Conservation (phyloP, 2,329 filamentous ascomycete species). For the Exophiala oligosperma region DNA sequence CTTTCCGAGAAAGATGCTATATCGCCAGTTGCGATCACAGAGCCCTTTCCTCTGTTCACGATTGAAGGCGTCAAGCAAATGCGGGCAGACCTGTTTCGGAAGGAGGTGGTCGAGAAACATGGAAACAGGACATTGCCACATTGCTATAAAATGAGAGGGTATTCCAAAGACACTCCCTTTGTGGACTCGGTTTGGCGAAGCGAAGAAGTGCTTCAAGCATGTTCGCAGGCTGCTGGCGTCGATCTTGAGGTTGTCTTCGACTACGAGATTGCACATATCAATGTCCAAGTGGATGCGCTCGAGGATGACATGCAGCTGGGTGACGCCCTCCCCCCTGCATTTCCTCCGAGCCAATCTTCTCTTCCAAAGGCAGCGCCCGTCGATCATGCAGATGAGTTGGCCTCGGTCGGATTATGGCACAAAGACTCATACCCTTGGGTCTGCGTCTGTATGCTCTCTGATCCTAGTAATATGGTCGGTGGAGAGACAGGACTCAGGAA, state of each 20-base stretch:
- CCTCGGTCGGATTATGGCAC: conserved; percentile 25
- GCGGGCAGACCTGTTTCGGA: conserved; percentile 23
- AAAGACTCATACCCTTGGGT: conserved; percentile 31
- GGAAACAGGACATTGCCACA: conserved; percentile 31
- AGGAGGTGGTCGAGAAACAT: conserved; percentile 34
- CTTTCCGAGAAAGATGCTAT: conserved; percentile 19
- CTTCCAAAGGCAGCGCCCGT: not conserved
- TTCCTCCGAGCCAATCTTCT: conserved; percentile 7
- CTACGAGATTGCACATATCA: conserved; percentile 31
- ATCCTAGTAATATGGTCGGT: conserved; percentile 32
- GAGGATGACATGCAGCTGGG: conserved; percentile 10
- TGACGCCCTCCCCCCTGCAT: conserved; percentile 11
- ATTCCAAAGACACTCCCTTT: conserved; percentile 36
- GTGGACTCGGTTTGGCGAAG: conserved; percentile 34
- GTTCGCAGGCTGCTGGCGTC: conserved; percentile 27
- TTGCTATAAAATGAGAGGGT: conserved; percentile 33
- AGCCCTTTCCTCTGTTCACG: conserved; percentile 34
- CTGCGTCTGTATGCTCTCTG: conserved; percentile 35
- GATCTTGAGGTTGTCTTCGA: conserved; percentile 30
- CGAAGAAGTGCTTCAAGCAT: conserved; percentile 25
- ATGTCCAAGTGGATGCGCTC: conserved; percentile 33
- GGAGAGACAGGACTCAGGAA: conserved; percentile 33
- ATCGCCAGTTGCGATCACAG: conserved; percentile 32
- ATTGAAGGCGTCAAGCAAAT: conserved; percentile 14
- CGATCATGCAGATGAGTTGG: conserved; percentile 13